Base-by-base conservation (phyloP, 352 stramenopile genomes). In the Phytophthora crassamura region DNA sequence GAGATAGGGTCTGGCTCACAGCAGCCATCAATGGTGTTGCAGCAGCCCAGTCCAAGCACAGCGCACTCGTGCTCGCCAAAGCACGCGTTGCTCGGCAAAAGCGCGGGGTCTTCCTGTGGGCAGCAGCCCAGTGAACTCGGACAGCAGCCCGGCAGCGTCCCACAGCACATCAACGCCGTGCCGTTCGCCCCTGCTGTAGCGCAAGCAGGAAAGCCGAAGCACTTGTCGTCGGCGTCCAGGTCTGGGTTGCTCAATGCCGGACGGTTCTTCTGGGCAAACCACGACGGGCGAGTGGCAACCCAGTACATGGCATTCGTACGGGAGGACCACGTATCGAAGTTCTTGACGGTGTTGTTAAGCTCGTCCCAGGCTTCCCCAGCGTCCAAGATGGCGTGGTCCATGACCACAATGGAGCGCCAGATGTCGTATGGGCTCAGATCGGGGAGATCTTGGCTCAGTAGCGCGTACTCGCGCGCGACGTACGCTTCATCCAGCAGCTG, bases 271-370 rank as follows among this genome's bases (percentile, higher is more conserved):
- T 89, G 72, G 12, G 63, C 63, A 20, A 88, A 86, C 84, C 84
- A 92, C 20, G 82, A 90, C 30, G 78, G 82, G 5, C 84, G 77
- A 42, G 86, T 93, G 0, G 84, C 86, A 56, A 90, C 79, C 82
- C 82, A 94, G 47, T 85, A 75, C 75, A 93, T 74, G 15, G 86
- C 74, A 59, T 94, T 93, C 0, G 80, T 70, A n/a, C 65, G 74
- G 20, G 84, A 91, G 43, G 88, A 90, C 82, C 86, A 91, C 62
- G 81, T 87, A 65, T 94, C 86, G 52, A 85, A 93, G 2, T 52
- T 62, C 32, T 68, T 69, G 20, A 91, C 69, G 3, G 69, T 76
- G 30, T 70, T 67, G 4, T 63, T 69, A n/a, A 94, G 70, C 42
- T 89, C 77, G 25, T 89, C 59, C 86, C 86, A 94, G 52, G 82